These are phyloP conservation scores for Pseudogymnoascus sp. DNA, from an alignment of 2,329 filamentous ascomycete genomes.

Conservation along the genomic window DNA sequence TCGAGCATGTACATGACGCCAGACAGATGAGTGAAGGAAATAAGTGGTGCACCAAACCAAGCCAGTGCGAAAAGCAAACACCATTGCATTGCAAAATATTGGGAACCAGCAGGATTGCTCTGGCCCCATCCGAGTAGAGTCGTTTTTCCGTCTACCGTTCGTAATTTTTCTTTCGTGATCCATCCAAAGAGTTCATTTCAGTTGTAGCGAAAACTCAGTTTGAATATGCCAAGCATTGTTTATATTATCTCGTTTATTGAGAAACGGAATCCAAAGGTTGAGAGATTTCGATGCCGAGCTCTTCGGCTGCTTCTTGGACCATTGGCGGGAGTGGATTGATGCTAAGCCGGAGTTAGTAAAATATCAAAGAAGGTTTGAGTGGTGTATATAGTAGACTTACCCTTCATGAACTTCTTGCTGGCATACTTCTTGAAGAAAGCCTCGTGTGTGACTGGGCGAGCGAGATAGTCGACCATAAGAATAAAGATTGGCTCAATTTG, in stretches of 20 bases:
- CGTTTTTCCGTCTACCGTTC: constrained; percentile 9
- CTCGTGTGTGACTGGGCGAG: constrained; percentile 82
- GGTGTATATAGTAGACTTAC: constrained; percentile 44
- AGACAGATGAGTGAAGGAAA: constrained; percentile 7
- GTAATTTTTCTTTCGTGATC: constrained; percentile 11
- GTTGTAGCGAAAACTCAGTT: constrained; percentile 7
- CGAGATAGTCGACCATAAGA: constrained; percentile 95
- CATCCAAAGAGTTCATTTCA: constrained; percentile 11
- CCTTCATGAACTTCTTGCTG: constrained; percentile 98
- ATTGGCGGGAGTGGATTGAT: constrained; percentile 83
- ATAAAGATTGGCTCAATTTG: constrained; percentile 89
- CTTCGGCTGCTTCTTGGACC: constrained; percentile 76
- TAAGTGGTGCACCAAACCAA: background rate
- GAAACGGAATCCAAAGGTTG: constrained; percentile 25
- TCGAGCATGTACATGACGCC: constrained; percentile 9
- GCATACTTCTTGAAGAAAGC: constrained; percentile 99
- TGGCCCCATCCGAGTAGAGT: background rate
- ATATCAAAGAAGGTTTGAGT: background rate
- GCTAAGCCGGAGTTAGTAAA: constrained; percentile 45
- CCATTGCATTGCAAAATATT: constrained; percentile 7
- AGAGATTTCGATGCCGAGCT: constrained; percentile 44
- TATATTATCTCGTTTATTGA: constrained; percentile 18
- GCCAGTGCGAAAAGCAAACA: constrained; percentile 4
- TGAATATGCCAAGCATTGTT: constrained; percentile 11
- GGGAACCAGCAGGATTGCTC: constrained; percentile 6